Percentiles rank a stretch among this genome's conserved stretches.
Evolutionary conservation across 352 stramenopile species (phyloP).

Genomic region (Albugo candida): DNA sequence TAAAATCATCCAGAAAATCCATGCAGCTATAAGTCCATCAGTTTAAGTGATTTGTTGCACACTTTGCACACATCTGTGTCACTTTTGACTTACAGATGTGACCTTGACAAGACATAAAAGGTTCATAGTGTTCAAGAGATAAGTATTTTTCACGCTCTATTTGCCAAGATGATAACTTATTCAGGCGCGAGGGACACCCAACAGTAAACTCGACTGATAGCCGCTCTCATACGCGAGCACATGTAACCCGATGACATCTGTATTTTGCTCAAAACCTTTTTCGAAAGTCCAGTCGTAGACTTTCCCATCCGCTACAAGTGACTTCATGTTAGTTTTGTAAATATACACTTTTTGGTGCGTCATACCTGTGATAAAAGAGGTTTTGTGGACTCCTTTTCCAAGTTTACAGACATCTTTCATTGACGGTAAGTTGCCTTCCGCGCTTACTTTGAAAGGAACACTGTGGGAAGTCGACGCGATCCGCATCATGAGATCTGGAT

Average conservation of each 20-base stretch:
- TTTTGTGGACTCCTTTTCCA: constrained; percentile 62
- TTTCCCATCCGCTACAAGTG: constrained; percentile 20
- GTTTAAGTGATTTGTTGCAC: too few species aligned
- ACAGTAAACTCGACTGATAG: constrained; percentile 45
- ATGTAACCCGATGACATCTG: constrained; percentile 16
- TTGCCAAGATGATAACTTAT: background rate
- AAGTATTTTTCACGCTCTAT: background rate
- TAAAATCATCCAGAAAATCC: too few species aligned
- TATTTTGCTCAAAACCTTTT: constrained; percentile 24
- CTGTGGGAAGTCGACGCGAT: constrained; percentile 43
- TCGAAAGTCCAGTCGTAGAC: constrained; percentile 62
- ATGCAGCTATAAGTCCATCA: too few species aligned
- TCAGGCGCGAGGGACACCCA: constrained; percentile 9
- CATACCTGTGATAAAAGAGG: constrained; percentile 38
- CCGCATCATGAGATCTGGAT: constrained; percentile 3
- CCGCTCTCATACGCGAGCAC: constrained; percentile 47
- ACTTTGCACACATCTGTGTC: too few species aligned
- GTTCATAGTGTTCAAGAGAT: too few species aligned
- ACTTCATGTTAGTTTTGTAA: background rate
- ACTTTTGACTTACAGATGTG: too few species aligned
- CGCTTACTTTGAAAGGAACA: constrained; percentile 40
- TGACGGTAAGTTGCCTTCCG: constrained; percentile 17
- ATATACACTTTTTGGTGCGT: background rate
- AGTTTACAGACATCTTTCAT: constrained; percentile 32
- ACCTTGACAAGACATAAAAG: too few species aligned